phyloP scores from a whole-genome alignment of 2,329 filamentous ascomycete species.

The Lithohypha guttulata region DNA sequence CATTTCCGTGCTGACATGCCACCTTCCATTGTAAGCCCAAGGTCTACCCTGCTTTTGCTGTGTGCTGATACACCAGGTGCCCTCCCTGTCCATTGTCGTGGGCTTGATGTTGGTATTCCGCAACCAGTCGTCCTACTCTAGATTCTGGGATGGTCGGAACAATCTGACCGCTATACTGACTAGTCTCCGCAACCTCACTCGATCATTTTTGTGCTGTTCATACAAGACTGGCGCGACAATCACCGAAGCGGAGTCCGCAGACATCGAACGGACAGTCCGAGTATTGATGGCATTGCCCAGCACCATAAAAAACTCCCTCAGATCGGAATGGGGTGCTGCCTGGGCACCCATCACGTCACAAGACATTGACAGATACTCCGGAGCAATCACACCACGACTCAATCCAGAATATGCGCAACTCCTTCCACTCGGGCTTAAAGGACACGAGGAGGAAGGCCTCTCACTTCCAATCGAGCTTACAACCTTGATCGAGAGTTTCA shows the following conservation, averaged over 20 bases:
- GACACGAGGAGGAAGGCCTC: constrained; percentile 49
- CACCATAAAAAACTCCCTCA: constrained; percentile 53
- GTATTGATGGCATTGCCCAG: constrained; percentile 52
- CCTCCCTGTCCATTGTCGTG: constrained; percentile 54
- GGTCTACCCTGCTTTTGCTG: too few relatives aligned
- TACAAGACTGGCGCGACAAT: constrained; percentile 25
- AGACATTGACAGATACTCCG: constrained; percentile 21
- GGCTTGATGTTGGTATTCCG: constrained; percentile 59
- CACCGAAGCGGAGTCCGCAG: constrained; percentile 37
- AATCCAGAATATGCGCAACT: constrained; percentile 42
- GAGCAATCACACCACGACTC: constrained; percentile 23
- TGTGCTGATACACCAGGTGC: constrained; percentile 35
- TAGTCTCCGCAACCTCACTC: constrained; percentile 48
- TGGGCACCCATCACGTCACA: constrained; percentile 26
- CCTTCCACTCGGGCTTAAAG: constrained; percentile 40
- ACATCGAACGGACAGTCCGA: constrained; percentile 49
- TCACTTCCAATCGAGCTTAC: constrained; percentile 50
- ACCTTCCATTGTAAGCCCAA: constrained; percentile 44
- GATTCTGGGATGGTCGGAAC: constrained; percentile 52
- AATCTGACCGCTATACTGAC: constrained; percentile 48
- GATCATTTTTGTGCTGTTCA: constrained; percentile 44
- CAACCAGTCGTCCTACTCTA: constrained; percentile 53
- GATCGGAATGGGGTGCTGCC: constrained; percentile 49
- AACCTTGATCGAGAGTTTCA: constrained; percentile 50
- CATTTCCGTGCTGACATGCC: constrained; percentile 44